Conservation (phyloP, 1,139 yeast genomes). For the Kluyveromyces sp. region DNA sequence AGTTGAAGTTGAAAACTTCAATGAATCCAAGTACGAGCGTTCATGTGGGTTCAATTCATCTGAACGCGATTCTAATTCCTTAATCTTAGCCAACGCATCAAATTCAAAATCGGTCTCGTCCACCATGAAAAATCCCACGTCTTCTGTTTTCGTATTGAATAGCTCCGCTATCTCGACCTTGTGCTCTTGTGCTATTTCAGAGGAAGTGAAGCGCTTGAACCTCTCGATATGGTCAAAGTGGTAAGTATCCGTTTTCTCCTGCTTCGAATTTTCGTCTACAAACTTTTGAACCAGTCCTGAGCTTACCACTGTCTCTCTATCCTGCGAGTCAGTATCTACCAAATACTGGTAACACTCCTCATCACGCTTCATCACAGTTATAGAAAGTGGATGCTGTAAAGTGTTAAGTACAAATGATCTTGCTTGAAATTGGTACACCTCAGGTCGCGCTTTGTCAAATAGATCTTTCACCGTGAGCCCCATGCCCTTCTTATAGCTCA, state of each 20-base stretch:
- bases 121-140: constrained; percentile 16
- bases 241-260: constrained; percentile 5
- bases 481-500: not conserved
- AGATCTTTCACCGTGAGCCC: constrained; percentile 2
- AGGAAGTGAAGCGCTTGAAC: constrained; percentile 17
- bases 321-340: constrained; percentile 6
- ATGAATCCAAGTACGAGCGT: constrained; percentile 22
- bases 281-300: constrained; percentile 14
- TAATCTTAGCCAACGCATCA: constrained; percentile 21
- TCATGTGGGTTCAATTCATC: constrained; percentile 19
- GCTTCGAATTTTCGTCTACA: not conserved
- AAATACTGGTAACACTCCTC: constrained; percentile 9
- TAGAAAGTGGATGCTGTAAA: constrained; percentile 15
- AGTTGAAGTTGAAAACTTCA: constrained; percentile 18
- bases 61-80: constrained; percentile 17
- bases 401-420: constrained; percentile 16
- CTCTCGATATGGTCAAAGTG: constrained; percentile 20
- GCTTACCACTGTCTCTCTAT: constrained; percentile 12
- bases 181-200: constrained; percentile 10
- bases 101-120: constrained; percentile 24
- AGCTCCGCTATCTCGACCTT: constrained; percentile 11
- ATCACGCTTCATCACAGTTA: constrained; percentile 15
- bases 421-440: constrained; percentile 22
- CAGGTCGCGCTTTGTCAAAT: constrained; percentile 17
- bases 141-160: constrained; percentile 10